phyloP scores from a whole-genome alignment of 1,284 basidiomycete species.

The Pascua sp. region DNA sequence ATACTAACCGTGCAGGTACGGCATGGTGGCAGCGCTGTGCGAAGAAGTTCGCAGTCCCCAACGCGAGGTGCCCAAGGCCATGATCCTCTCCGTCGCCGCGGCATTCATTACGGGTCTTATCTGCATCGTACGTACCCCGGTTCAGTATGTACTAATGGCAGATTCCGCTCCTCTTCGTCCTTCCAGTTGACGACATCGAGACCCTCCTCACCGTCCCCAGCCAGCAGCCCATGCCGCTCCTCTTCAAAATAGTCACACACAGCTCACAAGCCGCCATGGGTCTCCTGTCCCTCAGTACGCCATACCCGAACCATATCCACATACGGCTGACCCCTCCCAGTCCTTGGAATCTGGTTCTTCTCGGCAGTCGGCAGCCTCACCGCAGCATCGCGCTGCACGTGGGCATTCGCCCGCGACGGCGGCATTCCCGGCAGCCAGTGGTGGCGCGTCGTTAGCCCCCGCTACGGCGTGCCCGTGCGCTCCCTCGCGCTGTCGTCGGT shows the following conservation, averaged over 20 bases:
- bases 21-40: conserved; percentile 48
- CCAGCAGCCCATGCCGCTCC: conserved; percentile 51
- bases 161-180: conserved; percentile 52
- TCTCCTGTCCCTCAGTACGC: conserved; percentile 48
- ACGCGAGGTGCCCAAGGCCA: conserved; percentile 46
- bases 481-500: conserved; percentile 45
- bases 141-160: conserved; percentile 10
- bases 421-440: conserved; percentile 45
- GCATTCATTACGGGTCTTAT: conserved; percentile 51
- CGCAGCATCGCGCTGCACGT: conserved; percentile 15
- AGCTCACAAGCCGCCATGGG: conserved; percentile 50
- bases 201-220: conserved; percentile 46
- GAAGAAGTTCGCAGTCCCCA: conserved; percentile 50
- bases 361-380: conserved; percentile 52
- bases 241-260: conserved; percentile 52
- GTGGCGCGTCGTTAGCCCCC: conserved; percentile 41
- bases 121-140: conserved; percentile 31
- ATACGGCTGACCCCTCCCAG: conserved; percentile 5
- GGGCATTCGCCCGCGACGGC: conserved; percentile 49
- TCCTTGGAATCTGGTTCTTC: conserved; percentile 52
- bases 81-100: conserved; percentile 50
- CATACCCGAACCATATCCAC: neutral
- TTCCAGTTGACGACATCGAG: conserved; percentile 38
- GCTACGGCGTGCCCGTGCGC: conserved; percentile 48
- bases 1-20: conserved; percentile 22